Evolutionary conservation across 2,329 filamentous ascomycete genomes (phyloP), one percentile per base, ranked within the genome.

Genomic region (Parascedosporium putredinis): DNA sequence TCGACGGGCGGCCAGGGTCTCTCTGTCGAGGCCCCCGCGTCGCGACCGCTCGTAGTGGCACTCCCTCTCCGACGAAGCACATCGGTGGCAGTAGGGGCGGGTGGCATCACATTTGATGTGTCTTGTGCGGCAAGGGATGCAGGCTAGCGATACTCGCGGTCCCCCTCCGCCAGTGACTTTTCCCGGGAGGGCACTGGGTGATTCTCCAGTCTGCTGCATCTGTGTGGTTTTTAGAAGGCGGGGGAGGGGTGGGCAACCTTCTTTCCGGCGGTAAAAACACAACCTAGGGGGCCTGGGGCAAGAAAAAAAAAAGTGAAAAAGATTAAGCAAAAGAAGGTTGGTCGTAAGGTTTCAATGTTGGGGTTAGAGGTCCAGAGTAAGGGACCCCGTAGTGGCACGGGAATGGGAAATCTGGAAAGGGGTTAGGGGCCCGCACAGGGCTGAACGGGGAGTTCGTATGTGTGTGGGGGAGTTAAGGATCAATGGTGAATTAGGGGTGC

Each of bases 71-170:
- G 71, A 67, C 8, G 64, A 59, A 23, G 56, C 55, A 55, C 75
- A 78, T 49, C 73, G 63, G 7, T 55, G 60, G 52, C 74, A 76
- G 45, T 64, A 66, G 4, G 73, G 72, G 14, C 68, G 65, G 25
- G 66, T 67, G 10, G 69, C 73, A 56, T 76, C 72, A 57, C 75
- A 78, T 55, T 75, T 76, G 31, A 76, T 58, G 57, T 78, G 75
- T 29, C 72, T 64, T 20, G 64, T 70, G 18, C 74, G 67, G 52
- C 75, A 78, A 24, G 69, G 68, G 8, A 75, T 67, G 56, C 74
- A 78, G 12, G 75, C 75, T 48, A 71, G 55, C 2, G 64, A 61
- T 1, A 62, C 66, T 34, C 59, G 58, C 10, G 57, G 34, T 7
- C 34, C n/a, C n/a, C n/a, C 27, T 31, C 27, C 27, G 12, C 27